Percentiles rank a stretch among this genome's conserved stretches.
phyloP scores from a whole-genome alignment of 495 filamentous ascomycete species.

The Entonaema liquescens region DNA sequence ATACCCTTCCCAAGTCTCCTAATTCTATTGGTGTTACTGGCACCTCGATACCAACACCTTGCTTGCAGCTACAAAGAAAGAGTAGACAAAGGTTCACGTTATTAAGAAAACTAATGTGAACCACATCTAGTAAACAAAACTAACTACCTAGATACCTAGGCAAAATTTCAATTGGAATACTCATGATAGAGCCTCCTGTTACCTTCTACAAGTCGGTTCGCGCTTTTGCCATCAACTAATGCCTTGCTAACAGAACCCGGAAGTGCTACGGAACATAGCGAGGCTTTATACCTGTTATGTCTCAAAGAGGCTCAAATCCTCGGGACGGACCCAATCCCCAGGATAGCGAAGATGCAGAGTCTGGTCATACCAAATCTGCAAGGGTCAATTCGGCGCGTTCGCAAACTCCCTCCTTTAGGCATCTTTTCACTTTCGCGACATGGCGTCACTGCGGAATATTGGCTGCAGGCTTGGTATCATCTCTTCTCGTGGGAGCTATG shows the following conservation, averaged over 20 bases:
- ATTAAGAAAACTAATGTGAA: not conserved
- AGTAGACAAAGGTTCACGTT: conserved; percentile 17
- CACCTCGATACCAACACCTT: not conserved
- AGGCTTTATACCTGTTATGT: not conserved
- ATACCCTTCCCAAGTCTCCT: not conserved
- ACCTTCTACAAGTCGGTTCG: not conserved
- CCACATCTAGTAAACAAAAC: conserved; percentile 2
- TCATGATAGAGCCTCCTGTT: not conserved
- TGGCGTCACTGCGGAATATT: conserved; percentile 66
- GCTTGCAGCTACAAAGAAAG: conserved; percentile 2
- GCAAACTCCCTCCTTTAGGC: conserved; percentile 40
- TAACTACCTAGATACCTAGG: not conserved
- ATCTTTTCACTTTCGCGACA: conserved; percentile 78
- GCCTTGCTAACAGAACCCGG: not conserved
- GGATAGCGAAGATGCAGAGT: not conserved
- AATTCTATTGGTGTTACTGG: not conserved
- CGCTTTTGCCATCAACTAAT: not conserved
- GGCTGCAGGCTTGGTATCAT: conserved; percentile 56
- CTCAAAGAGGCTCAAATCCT: not conserved
- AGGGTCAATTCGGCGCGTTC: not conserved
- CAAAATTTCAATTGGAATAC: not conserved
- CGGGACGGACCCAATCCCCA: conserved; percentile 5
- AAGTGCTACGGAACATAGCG: not conserved
- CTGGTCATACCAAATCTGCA: not conserved
- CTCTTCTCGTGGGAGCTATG: conserved; percentile 68